These are phyloP conservation scores for Boletus tomentosulus DNA, from an alignment of 768 basidiomycete species.

Conservation along the genomic window DNA sequence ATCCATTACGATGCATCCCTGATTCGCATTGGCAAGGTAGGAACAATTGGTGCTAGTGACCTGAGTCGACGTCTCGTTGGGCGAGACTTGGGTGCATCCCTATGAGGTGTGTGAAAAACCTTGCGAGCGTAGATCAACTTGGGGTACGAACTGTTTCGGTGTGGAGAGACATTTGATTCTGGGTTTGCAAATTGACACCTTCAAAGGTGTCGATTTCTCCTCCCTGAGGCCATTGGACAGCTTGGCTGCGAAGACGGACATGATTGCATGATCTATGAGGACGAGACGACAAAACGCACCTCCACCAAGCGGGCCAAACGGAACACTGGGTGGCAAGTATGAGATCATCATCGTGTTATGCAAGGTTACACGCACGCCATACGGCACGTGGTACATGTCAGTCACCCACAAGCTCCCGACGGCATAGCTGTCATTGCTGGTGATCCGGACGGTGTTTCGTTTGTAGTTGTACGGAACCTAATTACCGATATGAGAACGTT, in stretches of 20 bases:
- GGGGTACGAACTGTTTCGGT: slow-evolving; percentile 45
- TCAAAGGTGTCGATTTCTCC: slow-evolving; percentile 82
- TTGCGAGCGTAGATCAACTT: not conserved
- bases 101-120: slow-evolving; percentile 7
- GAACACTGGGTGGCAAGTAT: slow-evolving; percentile 45
- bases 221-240: slow-evolving; percentile 57
- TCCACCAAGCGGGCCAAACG: slow-evolving; percentile 67
- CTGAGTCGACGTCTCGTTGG: slow-evolving; percentile 47
- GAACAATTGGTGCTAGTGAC: slow-evolving; percentile 59
- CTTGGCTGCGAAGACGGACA: slow-evolving; percentile 34
- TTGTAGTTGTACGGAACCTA: slow-evolving; percentile 44
- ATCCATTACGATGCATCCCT: slow-evolving; percentile 63
- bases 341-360: slow-evolving; percentile 1
- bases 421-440: slow-evolving; percentile 49
- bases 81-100: slow-evolving; percentile 52
- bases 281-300: slow-evolving; percentile 12
- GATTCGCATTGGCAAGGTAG: slow-evolving; percentile 48
- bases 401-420: slow-evolving; percentile 63
- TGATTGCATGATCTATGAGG: not conserved
- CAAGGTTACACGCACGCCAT: slow-evolving; percentile 41
- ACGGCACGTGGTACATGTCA: slow-evolving; percentile 64
- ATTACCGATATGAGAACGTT: not conserved
- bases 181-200: slow-evolving; percentile 63
- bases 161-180: slow-evolving; percentile 74
- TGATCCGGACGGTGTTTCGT: slow-evolving; percentile 65